These are phyloP conservation scores for Candida insectalens DNA, from an alignment of 805 yeast species.

Conservation along the genomic window DNA sequence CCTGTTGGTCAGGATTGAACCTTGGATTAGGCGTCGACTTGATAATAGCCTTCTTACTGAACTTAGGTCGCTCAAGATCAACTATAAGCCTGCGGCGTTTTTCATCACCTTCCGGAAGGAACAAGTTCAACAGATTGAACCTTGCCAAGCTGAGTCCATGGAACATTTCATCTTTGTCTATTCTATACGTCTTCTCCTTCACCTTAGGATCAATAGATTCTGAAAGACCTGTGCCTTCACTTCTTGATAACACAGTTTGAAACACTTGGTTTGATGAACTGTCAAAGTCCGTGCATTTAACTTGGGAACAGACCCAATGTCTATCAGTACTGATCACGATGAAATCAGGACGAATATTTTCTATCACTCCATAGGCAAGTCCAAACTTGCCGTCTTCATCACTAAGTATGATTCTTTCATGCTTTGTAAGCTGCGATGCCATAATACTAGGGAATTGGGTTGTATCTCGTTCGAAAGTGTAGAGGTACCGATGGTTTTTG, in stretches of 20 bases:
- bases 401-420: conserved; percentile 65
- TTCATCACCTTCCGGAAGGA: conserved; percentile 37
- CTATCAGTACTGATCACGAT: conserved; percentile 46
- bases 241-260: conserved; percentile 31
- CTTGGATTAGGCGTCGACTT: conserved; percentile 1
- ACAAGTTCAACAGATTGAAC: conserved; percentile 62
- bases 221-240: conserved; percentile 2
- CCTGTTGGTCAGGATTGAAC: conserved; percentile 63
- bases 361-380: conserved; percentile 53
- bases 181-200: conserved; percentile 34
- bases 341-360: conserved; percentile 29
- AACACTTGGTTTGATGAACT: conserved; percentile 36
- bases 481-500: conserved; percentile 24
- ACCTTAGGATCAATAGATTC: conserved; percentile 1
- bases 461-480: conserved; percentile 36
- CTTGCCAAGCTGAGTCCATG: conserved; percentile 71
- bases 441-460: conserved; percentile 14
- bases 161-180: conserved; percentile 74
- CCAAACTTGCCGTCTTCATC: conserved; percentile 76
- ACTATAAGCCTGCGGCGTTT: conserved; percentile 40
- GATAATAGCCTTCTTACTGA: conserved; percentile 13
- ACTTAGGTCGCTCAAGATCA: conserved; percentile 41
- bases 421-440: conserved; percentile 38
- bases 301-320: conserved; percentile 32
- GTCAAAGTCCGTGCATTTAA: conserved; percentile 34